These are phyloP conservation scores for Sphagnum contortum DNA, from an alignment of 225 moss, liverwort and hornwort genomes.

Conservation along the genomic window DNA sequence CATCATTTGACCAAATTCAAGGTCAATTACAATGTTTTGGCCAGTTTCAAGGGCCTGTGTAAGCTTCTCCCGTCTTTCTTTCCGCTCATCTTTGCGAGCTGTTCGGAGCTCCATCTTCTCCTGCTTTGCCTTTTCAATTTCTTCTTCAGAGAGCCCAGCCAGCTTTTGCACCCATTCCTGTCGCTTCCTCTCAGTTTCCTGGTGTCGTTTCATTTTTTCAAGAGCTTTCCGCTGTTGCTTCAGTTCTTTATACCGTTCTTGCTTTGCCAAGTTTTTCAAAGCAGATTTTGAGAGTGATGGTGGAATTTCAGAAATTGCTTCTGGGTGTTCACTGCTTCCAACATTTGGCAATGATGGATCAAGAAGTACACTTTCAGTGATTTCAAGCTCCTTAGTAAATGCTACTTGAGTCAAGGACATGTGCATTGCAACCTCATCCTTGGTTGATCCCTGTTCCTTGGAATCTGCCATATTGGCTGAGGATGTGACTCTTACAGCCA, in stretches of 20 bases:
- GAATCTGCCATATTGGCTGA: conserved; percentile 18
- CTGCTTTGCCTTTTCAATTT: conserved; percentile 44
- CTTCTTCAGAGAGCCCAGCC: conserved; percentile 57
- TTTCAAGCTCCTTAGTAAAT: too few species aligned
- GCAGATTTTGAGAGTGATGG: conserved; percentile 67
- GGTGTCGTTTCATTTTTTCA: conserved; percentile 66
- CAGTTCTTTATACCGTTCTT: conserved; percentile 47
- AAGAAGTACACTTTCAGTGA: too few species aligned
- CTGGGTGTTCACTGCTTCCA: neutral
- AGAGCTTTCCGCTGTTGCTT: conserved; percentile 52
- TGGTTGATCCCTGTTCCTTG: too few species aligned
- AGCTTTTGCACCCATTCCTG: conserved; percentile 83
- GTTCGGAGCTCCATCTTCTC: conserved; percentile 47
- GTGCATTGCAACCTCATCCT: too few species aligned
- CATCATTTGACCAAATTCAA: conserved; percentile 86
- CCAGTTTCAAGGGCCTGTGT: conserved; percentile 51
- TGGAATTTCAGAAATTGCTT: conserved; percentile 35
- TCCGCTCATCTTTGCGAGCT: conserved; percentile 61
- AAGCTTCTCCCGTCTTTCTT: conserved; percentile 67
- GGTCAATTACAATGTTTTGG: conserved; percentile 87
- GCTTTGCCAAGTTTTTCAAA: conserved; percentile 60
- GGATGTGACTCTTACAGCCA: neutral
- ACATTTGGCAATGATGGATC: too few species aligned
- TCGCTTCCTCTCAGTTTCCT: conserved; percentile 65
- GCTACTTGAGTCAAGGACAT: too few species aligned